These are phyloP conservation scores for Pleurotus giganteus DNA, from an alignment of 768 basidiomycete genomes.

Conservation along the genomic window DNA sequence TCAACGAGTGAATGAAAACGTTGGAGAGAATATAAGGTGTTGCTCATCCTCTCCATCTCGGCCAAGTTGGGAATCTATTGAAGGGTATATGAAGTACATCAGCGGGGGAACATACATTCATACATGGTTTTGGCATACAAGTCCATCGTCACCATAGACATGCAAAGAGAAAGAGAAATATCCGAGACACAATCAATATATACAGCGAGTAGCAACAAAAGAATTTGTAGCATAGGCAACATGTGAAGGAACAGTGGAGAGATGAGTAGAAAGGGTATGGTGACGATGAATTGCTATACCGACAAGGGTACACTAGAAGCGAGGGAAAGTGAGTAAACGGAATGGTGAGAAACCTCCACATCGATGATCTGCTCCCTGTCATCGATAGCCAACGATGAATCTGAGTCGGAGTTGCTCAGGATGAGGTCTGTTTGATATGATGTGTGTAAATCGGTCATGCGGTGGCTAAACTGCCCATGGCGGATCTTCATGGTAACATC, in stretches of 20 bases:
- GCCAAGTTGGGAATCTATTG: slow-evolving; percentile 3
- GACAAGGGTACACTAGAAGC: not conserved
- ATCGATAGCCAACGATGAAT: too few species aligned
- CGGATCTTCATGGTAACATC: too few species aligned
- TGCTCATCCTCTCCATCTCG: slow-evolving; percentile 2
- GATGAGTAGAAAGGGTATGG: not conserved
- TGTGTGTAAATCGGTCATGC: too few species aligned
- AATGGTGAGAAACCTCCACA: not conserved
- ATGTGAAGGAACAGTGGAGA: not conserved
- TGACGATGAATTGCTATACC: not conserved
- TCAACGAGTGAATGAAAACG: slow-evolving; percentile 52
- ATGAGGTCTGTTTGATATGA: too few species aligned
- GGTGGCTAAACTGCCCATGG: too few species aligned
- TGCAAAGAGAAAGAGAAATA: slow-evolving; percentile 5
- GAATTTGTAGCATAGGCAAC: not conserved
- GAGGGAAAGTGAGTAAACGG: not conserved
- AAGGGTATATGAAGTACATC: slow-evolving; percentile 15
- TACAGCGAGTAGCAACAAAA: slow-evolving; percentile 4
- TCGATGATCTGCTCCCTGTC: not conserved
- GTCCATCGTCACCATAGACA: slow-evolving; percentile 9
- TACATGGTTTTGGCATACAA: slow-evolving; percentile 2
- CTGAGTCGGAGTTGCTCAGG: too few species aligned
- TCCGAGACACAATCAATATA: slow-evolving; percentile 12
- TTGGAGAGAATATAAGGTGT: not conserved
- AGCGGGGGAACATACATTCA: slow-evolving; percentile 8